phyloP scores from a whole-genome alignment of 768 basidiomycete species.

The Pleurotus eryngii region DNA sequence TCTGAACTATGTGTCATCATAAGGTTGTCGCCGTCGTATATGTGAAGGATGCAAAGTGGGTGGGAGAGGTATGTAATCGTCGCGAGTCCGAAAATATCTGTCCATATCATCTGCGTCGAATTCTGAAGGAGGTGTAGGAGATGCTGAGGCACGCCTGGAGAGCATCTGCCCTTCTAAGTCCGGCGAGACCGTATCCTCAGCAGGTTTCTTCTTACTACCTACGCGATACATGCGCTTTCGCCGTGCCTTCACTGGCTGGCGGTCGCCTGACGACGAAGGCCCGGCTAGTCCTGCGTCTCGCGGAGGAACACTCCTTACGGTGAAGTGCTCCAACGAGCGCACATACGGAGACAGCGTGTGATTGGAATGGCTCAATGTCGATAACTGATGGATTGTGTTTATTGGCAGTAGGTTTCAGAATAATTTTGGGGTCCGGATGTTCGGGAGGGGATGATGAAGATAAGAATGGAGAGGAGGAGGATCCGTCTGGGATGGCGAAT shows the following conservation, averaged over 20 bases:
- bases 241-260: constrained; percentile 64
- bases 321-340: constrained; percentile 85
- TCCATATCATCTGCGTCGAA: constrained; percentile 76
- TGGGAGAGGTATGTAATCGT: constrained; percentile 14
- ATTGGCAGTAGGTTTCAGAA: constrained; percentile 60
- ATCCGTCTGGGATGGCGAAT: constrained; percentile 19
- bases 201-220: constrained; percentile 33
- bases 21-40: constrained; percentile 19
- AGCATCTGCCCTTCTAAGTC: constrained; percentile 9
- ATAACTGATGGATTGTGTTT: constrained; percentile 82
- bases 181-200: neutral
- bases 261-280: constrained; percentile 33
- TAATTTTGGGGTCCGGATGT: constrained; percentile 47
- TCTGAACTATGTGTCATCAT: neutral
- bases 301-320: constrained; percentile 85
- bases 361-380: constrained; percentile 83
- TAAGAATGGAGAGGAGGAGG: constrained; percentile 14
- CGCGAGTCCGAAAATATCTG: constrained; percentile 54
- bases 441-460: constrained; percentile 16
- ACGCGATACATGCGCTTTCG: constrained; percentile 73
- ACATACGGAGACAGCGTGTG: constrained; percentile 96
- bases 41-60: constrained; percentile 17
- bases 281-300: constrained; percentile 34
- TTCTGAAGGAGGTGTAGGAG: constrained; percentile 24
- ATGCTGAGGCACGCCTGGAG: constrained; percentile 10